Evolutionary conservation across 202 grass and related monocot species (phyloP), one percentile per base, ranked within the genome.

Genomic region (Elaeis oleifera): DNA sequence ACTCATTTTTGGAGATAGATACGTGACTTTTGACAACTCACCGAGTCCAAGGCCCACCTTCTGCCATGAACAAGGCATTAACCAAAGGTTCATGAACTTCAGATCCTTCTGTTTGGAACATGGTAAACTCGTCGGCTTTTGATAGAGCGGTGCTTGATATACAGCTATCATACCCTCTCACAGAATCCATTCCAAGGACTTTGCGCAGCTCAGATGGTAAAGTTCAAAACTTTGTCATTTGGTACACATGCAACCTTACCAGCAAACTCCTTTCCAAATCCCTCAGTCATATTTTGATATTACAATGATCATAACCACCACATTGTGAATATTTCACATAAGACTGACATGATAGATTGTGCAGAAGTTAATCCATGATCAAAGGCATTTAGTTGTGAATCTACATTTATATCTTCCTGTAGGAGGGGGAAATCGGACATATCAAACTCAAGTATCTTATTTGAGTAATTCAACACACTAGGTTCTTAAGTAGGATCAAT

Each of bases 131-230:
- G 6, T 65, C 49, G 19, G 20, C 48, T 28, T 53, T 32, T 54
- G 18, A 51, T 48, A 63, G 9, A 24, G 59, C 56, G 50, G 36
- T 60, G 54, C 61, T 22, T 53, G 62, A 76, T 13, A 72, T 53
- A 49, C 58, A 75, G 54, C 28, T 50, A 59, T 74, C 67, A 50
- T 71, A 20, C 64, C 78, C 81, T 72, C 84, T 70, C 57, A 64
- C 62, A 31, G 73, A 71, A 19, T 52, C 73, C 56, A 21, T 16
- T 26, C 63, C 75, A 59, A 69, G 50, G 69, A 50, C 62, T 75
- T 81, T 65, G 61, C 78, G 71, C 61, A 65, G 60, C 16, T 81
- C 64, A 61, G 73, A 74, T 16, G 25, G 51, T 73, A 70, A 57
- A 66, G 66, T 74, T 71, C 49, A 70, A 54, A 70, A 56, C 60